Base-by-base conservation (phyloP, 495 filamentous ascomycete genomes). In the Pyrenula aspistea region DNA sequence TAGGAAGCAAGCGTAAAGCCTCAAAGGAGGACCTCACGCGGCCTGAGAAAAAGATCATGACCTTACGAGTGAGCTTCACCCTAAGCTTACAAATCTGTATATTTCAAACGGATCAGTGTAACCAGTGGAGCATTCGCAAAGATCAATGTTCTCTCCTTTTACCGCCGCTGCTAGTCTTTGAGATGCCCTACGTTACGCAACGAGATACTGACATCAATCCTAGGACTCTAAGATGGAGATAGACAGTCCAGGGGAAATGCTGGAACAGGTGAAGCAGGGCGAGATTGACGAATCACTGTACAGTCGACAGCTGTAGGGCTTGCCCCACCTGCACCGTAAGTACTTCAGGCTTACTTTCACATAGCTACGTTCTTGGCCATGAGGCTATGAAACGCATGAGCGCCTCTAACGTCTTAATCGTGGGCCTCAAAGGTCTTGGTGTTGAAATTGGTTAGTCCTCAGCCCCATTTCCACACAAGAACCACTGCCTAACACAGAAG, bases 351-450 rank as follows among this genome's bases (percentile, higher is more conserved):
- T 36, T 22, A 53, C 20, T 55, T 53, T 20, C 56, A 36, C 25
- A 53, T 50, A 81, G 78, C 51, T 95, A 98, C 70, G 93, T 98
- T 54, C 83, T 99, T 57, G 94, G 94, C 25, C 94, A 97, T 71
- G 94, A 99, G 76, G 94, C 94, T 55, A 99, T 99, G 94, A 97
- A 95, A 75, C 88, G 91, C 56, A 99, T 99, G 94, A 80, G 91
- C 67, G 87, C 90, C 53, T 97, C 94, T 21, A 91, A 97, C 68
- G 83, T 99, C 50, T 86, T 99, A 20, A 81, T 99, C 54, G 87
- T 90, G 54, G 94, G 94, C 55, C 72, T 96, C 61, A 89, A 91
- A 67, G 93, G 94, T 20, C 80, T 99, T 25, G 94, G 94, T 72
- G 91, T 96, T 53, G 94, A 99, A 72, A 95, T 99, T 65, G 81